Evolutionary conservation across 768 basidiomycete species (phyloP).

Genomic region (Coprinopsis strossmayeri): DNA sequence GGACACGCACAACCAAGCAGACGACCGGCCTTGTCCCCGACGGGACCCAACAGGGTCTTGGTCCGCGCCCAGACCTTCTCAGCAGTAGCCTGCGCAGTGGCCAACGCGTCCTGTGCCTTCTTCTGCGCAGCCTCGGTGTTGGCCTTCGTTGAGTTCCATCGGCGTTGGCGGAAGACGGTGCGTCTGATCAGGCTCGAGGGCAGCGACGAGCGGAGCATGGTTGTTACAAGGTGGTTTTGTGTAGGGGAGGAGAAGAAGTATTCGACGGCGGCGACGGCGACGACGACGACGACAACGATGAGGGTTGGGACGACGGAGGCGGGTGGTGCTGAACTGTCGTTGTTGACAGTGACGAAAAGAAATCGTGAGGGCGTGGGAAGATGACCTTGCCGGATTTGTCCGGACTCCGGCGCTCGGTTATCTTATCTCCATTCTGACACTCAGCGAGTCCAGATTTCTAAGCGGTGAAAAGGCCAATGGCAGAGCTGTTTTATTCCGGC

Average conservation of each 20-base stretch:
- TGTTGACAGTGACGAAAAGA: slow-evolving; percentile 1
- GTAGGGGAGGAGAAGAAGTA: too few species aligned
- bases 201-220: too few species aligned
- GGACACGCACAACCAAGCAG: slow-evolving; percentile 40
- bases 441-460: too few species aligned
- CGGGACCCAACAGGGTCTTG: slow-evolving; percentile 39
- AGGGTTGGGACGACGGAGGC: not conserved
- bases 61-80: slow-evolving; percentile 46
- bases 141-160: slow-evolving; percentile 37
- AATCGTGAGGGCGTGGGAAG: too few species aligned
- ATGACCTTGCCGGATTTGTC: too few species aligned
- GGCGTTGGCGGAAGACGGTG: slow-evolving; percentile 19
- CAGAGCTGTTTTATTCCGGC: too few species aligned
- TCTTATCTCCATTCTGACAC: too few species aligned
- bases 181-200: slow-evolving; percentile 22
- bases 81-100: slow-evolving; percentile 50
- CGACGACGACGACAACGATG: not conserved
- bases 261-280: too few species aligned
- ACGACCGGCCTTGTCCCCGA: slow-evolving; percentile 46
- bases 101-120: slow-evolving; percentile 65
- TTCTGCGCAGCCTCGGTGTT: slow-evolving; percentile 48
- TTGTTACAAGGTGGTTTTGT: too few species aligned
- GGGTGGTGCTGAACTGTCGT: not conserved
- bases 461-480: too few species aligned
- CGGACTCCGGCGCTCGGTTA: too few species aligned